Conservation (phyloP, 306 rosid genomes). For the Argentina anserina region DNA sequence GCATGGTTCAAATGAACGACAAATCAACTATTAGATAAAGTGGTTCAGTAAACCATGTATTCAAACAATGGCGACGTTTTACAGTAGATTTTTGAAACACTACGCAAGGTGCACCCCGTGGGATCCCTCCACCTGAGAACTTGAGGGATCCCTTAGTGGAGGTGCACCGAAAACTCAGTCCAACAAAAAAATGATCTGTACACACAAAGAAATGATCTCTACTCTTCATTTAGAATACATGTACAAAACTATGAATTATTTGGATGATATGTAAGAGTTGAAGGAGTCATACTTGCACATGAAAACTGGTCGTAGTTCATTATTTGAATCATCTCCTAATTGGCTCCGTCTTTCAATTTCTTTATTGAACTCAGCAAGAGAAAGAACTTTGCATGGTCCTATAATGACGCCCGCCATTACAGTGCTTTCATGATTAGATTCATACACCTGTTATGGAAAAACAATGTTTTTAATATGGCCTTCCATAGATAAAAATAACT, state of each 20-base stretch:
- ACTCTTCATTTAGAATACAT: not conserved
- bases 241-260: not conserved
- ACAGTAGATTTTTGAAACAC: not conserved
- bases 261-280: slow-evolving; percentile 1
- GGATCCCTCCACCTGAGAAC: not conserved
- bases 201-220: not conserved
- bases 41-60: too few relatives aligned
- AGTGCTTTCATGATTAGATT: slow-evolving; percentile 61
- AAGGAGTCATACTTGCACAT: slow-evolving; percentile 73
- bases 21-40: too few relatives aligned
- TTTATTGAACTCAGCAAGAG: slow-evolving; percentile 57
- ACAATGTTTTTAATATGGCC: slow-evolving; percentile 15
- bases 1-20: too few relatives aligned
- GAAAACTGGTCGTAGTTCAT: slow-evolving; percentile 54
- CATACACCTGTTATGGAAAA: slow-evolving; percentile 59
- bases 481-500: not conserved
- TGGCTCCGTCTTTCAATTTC: slow-evolving; percentile 63
- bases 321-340: slow-evolving; percentile 36
- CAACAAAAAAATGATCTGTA: not conserved
- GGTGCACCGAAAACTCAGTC: not conserved
- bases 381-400: slow-evolving; percentile 84
- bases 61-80: too few relatives aligned
- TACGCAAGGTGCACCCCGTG: not conserved
- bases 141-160: not conserved
- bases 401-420: slow-evolving; percentile 64